phyloP scores from a whole-genome alignment of 345 rosid species.

The Cardamine resedifolia region DNA sequence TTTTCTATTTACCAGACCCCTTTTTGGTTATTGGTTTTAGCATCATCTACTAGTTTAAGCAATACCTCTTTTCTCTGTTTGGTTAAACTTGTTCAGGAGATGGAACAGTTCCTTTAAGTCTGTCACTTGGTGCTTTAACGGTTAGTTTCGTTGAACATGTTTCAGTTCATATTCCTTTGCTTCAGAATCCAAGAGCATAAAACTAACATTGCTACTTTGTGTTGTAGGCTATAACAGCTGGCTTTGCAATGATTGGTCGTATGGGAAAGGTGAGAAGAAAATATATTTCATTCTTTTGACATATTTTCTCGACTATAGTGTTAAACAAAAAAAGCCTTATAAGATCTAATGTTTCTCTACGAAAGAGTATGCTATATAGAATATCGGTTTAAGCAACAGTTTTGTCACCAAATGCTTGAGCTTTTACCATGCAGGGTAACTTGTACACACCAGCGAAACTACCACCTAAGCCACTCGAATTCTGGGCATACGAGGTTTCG shows the following conservation, averaged over 20 bases:
- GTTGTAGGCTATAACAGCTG: constrained; percentile 81
- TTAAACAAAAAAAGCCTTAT: not conserved
- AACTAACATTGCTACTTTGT: not conserved
- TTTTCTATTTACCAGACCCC: not conserved
- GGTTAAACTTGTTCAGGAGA: constrained; percentile 60
- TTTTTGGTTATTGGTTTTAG: not conserved
- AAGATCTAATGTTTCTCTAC: not conserved
- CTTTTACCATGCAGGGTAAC: constrained; percentile 55
- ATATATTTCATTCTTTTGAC: constrained; percentile 12
- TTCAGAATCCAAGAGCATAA: not conserved
- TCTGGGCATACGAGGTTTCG: constrained; percentile 87
- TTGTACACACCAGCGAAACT: constrained; percentile 68
- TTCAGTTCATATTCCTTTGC: not conserved
- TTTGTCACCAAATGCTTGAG: constrained; percentile 16
- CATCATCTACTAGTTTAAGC: too few species aligned
- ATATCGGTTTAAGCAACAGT: not conserved
- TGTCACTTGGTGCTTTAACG: constrained; percentile 80
- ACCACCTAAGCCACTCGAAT: constrained; percentile 84
- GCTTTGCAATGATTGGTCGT: constrained; percentile 85
- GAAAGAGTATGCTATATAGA: constrained; percentile 5
- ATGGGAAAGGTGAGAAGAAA: constrained; percentile 64
- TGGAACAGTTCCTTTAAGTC: constrained; percentile 74
- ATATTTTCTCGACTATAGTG: not conserved
- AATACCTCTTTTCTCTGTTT: constrained; percentile 6
- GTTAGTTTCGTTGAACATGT: constrained; percentile 42